Evolutionary conservation across 2,329 filamentous ascomycete species (phyloP).

Genomic region (Tolypocladium ophioglossoides): DNA sequence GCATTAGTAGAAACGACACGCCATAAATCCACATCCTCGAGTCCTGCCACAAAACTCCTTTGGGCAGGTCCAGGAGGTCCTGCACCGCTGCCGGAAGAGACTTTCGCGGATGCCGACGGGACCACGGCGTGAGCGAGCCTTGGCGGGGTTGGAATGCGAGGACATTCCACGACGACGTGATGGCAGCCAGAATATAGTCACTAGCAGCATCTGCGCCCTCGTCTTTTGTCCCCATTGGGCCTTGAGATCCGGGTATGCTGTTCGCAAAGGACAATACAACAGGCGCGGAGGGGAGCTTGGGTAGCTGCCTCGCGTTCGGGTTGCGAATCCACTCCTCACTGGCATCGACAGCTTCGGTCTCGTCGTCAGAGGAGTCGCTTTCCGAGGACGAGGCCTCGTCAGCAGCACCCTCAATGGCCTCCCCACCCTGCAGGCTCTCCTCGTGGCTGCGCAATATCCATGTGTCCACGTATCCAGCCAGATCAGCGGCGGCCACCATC

Average conservation of each 20-base stretch:
- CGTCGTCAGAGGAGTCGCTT: conserved; percentile 30
- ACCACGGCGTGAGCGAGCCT: conserved; percentile 76
- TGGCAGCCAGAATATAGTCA: conserved; percentile 42
- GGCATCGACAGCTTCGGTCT: conserved; percentile 29
- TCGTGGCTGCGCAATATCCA: conserved; percentile 56
- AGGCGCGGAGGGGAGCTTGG: conserved; percentile 54
- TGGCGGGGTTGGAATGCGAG: conserved; percentile 70
- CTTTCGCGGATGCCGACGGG: conserved; percentile 66
- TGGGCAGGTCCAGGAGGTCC: conserved; percentile 66
- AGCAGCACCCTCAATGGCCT: conserved; percentile 19
- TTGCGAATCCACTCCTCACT: conserved; percentile 63
- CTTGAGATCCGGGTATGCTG: conserved; percentile 25
- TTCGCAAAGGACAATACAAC: conserved; percentile 59
- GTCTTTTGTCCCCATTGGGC: conserved; percentile 11
- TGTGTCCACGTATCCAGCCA: conserved; percentile 78
- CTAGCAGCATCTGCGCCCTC: conserved; percentile 17
- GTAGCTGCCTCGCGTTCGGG: conserved; percentile 57
- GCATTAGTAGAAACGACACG: conserved; percentile 79
- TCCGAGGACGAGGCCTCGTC: conserved; percentile 23
- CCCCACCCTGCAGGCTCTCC: conserved; percentile 17
- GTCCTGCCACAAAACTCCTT: conserved; percentile 77
- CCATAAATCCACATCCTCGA: conserved; percentile 80
- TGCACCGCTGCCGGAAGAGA: conserved; percentile 65
- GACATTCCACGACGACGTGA: conserved; percentile 51
- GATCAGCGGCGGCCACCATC: conserved; percentile 67